Evolutionary conservation across 2,329 filamentous ascomycete species (phyloP), one percentile per base, ranked within the genome.

Genomic region (Pestalotiopsis sp.): DNA sequence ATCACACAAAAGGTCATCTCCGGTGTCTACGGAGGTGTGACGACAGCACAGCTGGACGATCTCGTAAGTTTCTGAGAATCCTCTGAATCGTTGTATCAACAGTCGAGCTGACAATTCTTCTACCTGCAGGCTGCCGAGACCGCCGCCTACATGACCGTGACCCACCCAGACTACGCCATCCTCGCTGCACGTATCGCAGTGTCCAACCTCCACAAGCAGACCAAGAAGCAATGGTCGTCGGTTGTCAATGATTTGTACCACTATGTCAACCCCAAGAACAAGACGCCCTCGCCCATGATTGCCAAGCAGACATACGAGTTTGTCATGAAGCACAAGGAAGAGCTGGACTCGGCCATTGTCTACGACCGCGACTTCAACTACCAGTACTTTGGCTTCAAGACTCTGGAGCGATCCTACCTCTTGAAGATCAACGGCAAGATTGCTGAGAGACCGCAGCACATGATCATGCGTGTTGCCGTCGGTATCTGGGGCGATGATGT

Each of bases 301-400:
- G 94, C 95, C 58, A 85, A 95, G 78, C 86, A 92, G 75, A 97
- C 93, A 62, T 97, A 97, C 80, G 93, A 98, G 76, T 94, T 90
- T 72, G 92, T 99, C 73, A 96, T 97, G 93, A 93, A 92, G 78
- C 94, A 99, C 83, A 94, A 94, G 77, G 96, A 97, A 68, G 96
- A 99, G 84, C 89, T 99, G 69, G 97, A 99, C 87, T 98, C 95
- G 58, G 96, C 96, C 77, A 98, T 99, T 80, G 95, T 99, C 77
- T 99, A 98, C 78, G 96, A 99, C 85, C 93, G 96, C 75, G 96
- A 99, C 81, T 99, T 99, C 89, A 98, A 98, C 89, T 99, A 99
- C 87, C 96, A 99, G 86, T 99, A 97, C 86, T 99, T 99, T 78
- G 96, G 96, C 73, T 99, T 99, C 91, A 99, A 99, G 90, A 99